Percentiles rank a stretch among this genome's conserved stretches.
phyloP scores from a whole-genome alignment of 345 rosid genomes.

The Hypericum perforatum region DNA sequence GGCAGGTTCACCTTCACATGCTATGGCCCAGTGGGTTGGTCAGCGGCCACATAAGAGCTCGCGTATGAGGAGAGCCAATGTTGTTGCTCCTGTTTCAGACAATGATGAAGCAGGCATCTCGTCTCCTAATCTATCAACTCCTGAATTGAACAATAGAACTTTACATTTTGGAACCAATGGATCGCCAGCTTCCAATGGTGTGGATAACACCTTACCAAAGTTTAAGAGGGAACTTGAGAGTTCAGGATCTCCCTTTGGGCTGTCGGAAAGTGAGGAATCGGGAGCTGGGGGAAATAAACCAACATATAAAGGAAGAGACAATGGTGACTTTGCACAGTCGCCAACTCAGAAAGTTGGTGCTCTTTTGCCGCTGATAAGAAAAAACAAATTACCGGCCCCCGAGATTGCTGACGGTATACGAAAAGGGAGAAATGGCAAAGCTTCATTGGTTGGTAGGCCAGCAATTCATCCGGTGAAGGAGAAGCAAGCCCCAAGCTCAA shows the following conservation, averaged over 20 bases:
- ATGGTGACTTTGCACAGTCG: constrained; percentile 37
- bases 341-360: constrained; percentile 44
- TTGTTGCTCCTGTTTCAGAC: constrained; percentile 54
- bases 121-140: constrained; percentile 42
- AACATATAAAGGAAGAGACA: constrained; percentile 48
- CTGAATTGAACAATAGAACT: constrained; percentile 53
- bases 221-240: constrained; percentile 51
- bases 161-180: constrained; percentile 41
- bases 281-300: constrained; percentile 63
- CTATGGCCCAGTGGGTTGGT: constrained; percentile 90
- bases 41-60: constrained; percentile 84
- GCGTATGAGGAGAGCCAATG: constrained; percentile 72
- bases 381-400: constrained; percentile 40
- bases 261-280: constrained; percentile 82
- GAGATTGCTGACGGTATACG: constrained; percentile 65
- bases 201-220: constrained; percentile 38
- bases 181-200: constrained; percentile 28
- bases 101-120: constrained; percentile 45
- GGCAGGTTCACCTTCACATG: constrained; percentile 55
- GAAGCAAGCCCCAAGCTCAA: constrained; percentile 41
- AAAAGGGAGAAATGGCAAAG: constrained; percentile 69
- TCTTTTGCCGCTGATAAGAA: constrained; percentile 38
- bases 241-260: constrained; percentile 54
- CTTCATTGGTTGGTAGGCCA: constrained; percentile 41
- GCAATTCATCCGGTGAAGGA: constrained; percentile 42